Base-by-base conservation (phyloP, 345 rosid species). In the Stellera chamaejasme region DNA sequence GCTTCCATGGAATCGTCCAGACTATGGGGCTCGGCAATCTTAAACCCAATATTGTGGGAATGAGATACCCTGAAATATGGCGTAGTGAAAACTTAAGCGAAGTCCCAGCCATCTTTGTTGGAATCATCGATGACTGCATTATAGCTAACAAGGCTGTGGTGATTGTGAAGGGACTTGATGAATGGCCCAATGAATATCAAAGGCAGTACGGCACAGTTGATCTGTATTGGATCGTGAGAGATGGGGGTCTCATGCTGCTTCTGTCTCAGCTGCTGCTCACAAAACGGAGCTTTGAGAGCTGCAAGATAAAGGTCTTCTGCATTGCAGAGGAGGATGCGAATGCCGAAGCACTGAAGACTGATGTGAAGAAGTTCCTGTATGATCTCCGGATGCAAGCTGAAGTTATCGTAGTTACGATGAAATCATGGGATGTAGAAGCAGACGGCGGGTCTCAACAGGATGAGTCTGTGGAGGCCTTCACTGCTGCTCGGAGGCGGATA, bases 71-170 rank as follows among this genome's bases (percentile, higher is more conserved):
- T 13, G 97, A 90, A 69, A 90, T 87, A 59, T 90, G 97, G 97
- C 93, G 97, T 47, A 73, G 90, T 2, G 96, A 90, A 65, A 90
- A 84, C 68, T 78, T 90, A 27, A 82, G 68, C 14, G 93, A 90
- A 79, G 82, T 90, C 50, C 97, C 97, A 2, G 72, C 84, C 48
- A 87, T 93, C 2, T 90, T 87, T 56, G 90, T 87, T 55, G 96
- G 87, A 48, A 90, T 90, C 62, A 90, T 90, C 45, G 87, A 82
- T 45, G 97, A 90, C 72, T 90, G 96, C 75, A 81, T 90, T 2
- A 88, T 88, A 42, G 97, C 97, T n/a, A 87, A 90, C 82, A 90
- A 90, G 74, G 96, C 96, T 1, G 97, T 90, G 39, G 97, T 90
- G 48, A 90, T 87, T 28, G 80, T 90, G 64, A 90, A 90, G 78